Evolutionary conservation across 495 filamentous ascomycete genomes (phyloP).

Genomic region (Rhizodiscina lignyota): DNA sequence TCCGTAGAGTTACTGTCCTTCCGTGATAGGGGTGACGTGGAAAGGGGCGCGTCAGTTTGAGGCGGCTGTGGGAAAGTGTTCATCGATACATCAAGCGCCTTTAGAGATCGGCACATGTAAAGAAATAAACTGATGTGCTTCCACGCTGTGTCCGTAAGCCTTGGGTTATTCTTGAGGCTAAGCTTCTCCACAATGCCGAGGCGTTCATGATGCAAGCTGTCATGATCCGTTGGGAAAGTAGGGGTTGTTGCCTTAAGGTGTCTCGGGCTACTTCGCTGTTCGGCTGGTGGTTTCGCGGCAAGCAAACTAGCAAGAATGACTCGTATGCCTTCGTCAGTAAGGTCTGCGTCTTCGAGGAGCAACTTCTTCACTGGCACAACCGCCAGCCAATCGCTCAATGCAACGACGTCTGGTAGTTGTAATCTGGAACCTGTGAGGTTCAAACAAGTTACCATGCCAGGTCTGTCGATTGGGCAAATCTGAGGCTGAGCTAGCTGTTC

Average conservation of each 20-base stretch:
- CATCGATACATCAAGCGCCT: constrained; percentile 70
- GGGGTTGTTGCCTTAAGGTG: constrained; percentile 7
- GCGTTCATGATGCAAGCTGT: constrained; percentile 28
- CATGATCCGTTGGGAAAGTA: constrained; percentile 5
- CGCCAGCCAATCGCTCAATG: constrained; percentile 83
- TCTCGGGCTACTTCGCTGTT: neutral
- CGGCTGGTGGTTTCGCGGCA: constrained; percentile 51
- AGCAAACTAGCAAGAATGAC: constrained; percentile 76
- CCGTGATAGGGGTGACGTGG: too few species aligned
- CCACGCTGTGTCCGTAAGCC: constrained; percentile 78
- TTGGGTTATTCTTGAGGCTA: constrained; percentile 74
- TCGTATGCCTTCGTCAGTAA: constrained; percentile 72
- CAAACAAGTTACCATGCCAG: constrained; percentile 60
- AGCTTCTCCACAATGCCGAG: constrained; percentile 71
- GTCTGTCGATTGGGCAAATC: constrained; percentile 37
- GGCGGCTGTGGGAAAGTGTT: constrained; percentile 53
- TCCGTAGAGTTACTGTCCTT: constrained; percentile 18
- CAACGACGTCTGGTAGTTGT: constrained; percentile 64
- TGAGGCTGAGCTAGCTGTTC: constrained; percentile 64
- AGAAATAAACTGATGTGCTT: constrained; percentile 79
- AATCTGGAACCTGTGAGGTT: constrained; percentile 76
- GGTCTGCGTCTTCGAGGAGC: constrained; percentile 66
- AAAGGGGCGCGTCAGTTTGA: constrained; percentile 5
- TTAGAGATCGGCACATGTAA: constrained; percentile 73
- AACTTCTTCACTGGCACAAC: constrained; percentile 80